A percentile compares a stretch with the other conserved stretches of the same genome.
These are phyloP conservation scores for Hemisphaericaspora xylofermentans DNA, from an alignment of 1,139 yeast genomes.

Conservation along the genomic window DNA sequence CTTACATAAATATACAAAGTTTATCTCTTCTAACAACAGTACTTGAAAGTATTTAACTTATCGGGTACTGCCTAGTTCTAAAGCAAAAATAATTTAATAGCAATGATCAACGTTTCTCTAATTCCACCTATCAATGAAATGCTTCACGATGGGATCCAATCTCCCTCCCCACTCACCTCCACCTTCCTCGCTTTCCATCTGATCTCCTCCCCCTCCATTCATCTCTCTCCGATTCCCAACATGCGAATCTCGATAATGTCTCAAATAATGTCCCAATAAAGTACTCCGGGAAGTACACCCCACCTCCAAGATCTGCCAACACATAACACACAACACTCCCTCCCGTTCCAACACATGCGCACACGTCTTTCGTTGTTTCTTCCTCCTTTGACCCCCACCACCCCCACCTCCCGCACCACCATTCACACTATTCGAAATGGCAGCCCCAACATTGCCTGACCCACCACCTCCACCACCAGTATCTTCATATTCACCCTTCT, in stretches of 20 bases:
- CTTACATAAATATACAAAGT: conserved; percentile 2
- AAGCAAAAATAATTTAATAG: not conserved
- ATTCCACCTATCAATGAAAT: conserved; percentile 13
- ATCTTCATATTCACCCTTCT: conserved; percentile 16
- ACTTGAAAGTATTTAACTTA: no score
- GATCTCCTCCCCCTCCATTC: conserved; percentile 1
- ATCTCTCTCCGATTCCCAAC: conserved; percentile 15
- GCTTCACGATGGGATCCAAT: conserved; percentile 10
- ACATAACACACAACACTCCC: conserved; percentile 18
- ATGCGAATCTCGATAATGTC: conserved; percentile 17
- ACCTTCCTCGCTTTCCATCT: not conserved
- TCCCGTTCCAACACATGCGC: conserved; percentile 20
- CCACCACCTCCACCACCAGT: conserved; percentile 7
- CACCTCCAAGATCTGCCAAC: conserved; percentile 20
- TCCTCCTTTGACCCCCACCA: conserved; percentile 2
- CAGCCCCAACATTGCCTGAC: not conserved
- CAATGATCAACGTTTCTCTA: not conserved
- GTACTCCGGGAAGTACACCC: conserved; percentile 18
- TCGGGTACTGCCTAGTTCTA: no score
- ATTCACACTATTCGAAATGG: no score
- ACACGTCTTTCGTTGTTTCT: conserved; percentile 18
- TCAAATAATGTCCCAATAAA: conserved; percentile 16
- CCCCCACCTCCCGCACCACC: not conserved
- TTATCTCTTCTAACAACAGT: no score
- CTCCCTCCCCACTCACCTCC: not conserved